Percentiles rank a stretch among this genome's conserved stretches.
Conservation (phyloP, 176 grass and related monocot genomes). For the Paspalum notatum region DNA sequence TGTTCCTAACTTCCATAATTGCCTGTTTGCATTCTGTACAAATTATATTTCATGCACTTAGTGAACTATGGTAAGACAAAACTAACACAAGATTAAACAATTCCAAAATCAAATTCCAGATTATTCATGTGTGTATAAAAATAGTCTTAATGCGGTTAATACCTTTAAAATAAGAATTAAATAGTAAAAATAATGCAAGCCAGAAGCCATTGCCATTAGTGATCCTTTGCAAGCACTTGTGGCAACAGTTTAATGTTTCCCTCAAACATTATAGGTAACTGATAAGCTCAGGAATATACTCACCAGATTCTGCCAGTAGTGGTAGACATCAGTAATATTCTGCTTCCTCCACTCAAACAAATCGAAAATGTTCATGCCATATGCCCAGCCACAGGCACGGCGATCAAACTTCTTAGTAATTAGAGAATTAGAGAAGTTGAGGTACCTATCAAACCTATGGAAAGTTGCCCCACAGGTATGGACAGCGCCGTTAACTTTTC, state of each 20-base stretch:
- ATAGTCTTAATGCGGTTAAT: neutral
- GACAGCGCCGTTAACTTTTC: slow-evolving; percentile 76
- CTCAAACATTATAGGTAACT: neutral
- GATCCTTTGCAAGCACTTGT: neutral
- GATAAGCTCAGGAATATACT: slow-evolving; percentile 12
- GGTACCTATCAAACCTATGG: slow-evolving; percentile 82
- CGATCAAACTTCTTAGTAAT: slow-evolving; percentile 73
- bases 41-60: slow-evolving; percentile 1
- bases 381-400: slow-evolving; percentile 85
- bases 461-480: slow-evolving; percentile 77
- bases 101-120: neutral
- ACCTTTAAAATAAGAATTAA: neutral
- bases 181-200: neutral
- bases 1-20: slow-evolving; percentile 76
- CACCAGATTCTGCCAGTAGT: slow-evolving; percentile 83
- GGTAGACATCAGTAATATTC: slow-evolving; percentile 76
- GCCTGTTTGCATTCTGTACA: slow-evolving; percentile 65
- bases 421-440: slow-evolving; percentile 83
- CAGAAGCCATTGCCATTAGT: neutral
- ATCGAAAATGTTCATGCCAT: slow-evolving; percentile 94
- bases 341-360: slow-evolving; percentile 86
- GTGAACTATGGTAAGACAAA: neutral
- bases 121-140: neutral
- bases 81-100: neutral
- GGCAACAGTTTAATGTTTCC: neutral